phyloP scores from a whole-genome alignment of 805 yeast species.

The Saturnispora ahearnii region DNA sequence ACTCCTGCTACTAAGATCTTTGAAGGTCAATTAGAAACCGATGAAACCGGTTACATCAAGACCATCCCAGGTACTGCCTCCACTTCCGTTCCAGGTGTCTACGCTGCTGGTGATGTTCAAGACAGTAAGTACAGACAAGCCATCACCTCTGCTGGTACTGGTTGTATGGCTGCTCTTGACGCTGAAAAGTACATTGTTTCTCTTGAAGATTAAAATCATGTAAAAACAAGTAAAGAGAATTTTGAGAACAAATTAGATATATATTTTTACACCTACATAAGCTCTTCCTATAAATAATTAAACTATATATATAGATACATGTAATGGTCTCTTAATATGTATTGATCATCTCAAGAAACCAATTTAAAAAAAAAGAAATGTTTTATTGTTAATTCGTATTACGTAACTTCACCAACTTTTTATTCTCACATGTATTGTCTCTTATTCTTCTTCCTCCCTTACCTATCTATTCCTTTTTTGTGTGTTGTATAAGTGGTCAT shows the following conservation, averaged over 20 bases:
- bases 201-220: slow-evolving; percentile 29
- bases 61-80: slow-evolving; percentile 84
- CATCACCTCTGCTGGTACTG: slow-evolving; percentile 98
- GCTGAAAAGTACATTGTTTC: slow-evolving; percentile 71
- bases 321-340: no score
- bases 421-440: no score
- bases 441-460: no score
- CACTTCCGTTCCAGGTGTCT: slow-evolving; percentile 84
- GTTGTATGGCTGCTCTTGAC: slow-evolving; percentile 98
- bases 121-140: slow-evolving; percentile 97
- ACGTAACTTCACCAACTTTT: no score
- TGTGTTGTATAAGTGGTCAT: no score
- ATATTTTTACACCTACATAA: no score
- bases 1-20: slow-evolving; percentile 87
- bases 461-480: no score
- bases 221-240: not conserved
- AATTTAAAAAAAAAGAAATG: no score
- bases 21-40: slow-evolving; percentile 68
- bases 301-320: no score
- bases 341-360: no score
- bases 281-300: no score
- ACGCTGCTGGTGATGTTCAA: slow-evolving; percentile 99
- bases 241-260: not conserved
- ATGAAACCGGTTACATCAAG: slow-evolving; percentile 79
- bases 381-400: no score